Conservation (phyloP, 2,329 filamentous ascomycete species). For the Chaetomium sp. region DNA sequence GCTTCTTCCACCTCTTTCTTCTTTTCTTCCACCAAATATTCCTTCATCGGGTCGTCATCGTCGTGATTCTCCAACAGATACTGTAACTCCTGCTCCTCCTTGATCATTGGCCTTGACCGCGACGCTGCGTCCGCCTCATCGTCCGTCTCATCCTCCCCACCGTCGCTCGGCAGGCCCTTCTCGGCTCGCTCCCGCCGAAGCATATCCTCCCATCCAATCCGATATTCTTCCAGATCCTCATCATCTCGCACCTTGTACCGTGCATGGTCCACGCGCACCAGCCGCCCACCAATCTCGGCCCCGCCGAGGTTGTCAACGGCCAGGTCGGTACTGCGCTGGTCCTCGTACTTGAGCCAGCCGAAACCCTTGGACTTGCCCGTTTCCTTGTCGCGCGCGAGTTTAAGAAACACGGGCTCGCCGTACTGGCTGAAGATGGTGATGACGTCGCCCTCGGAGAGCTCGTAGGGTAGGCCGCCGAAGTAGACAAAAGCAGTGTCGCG, state of each 20-base stretch:
- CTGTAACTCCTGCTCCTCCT: slow-evolving; percentile 75
- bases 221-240: slow-evolving; percentile 55
- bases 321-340: slow-evolving; percentile 90
- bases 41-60: slow-evolving; percentile 97
- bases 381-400: slow-evolving; percentile 89
- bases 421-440: slow-evolving; percentile 96
- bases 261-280: slow-evolving; percentile 86
- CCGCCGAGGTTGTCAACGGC: slow-evolving; percentile 95
- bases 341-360: slow-evolving; percentile 95
- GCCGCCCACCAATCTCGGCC: slow-evolving; percentile 70
- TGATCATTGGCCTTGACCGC: slow-evolving; percentile 54
- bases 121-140: slow-evolving; percentile 36
- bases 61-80: slow-evolving; percentile 74
- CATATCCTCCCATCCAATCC: slow-evolving; percentile 55
- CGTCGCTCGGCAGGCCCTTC: slow-evolving; percentile 34
- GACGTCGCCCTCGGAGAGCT: slow-evolving; percentile 90
- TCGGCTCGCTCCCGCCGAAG: slow-evolving; percentile 43
- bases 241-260: slow-evolving; percentile 86
- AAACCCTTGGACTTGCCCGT: slow-evolving; percentile 93
- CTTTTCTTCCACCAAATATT: slow-evolving; percentile 82
- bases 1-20: slow-evolving; percentile 78
- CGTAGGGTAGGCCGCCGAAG: slow-evolving; percentile 88
- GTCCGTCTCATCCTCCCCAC: slow-evolving; percentile 39
- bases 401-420: slow-evolving; percentile 89
- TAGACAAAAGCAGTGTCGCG: slow-evolving; percentile 92